These are phyloP conservation scores for Lepiota venenata DNA, from an alignment of 768 basidiomycete genomes.

Conservation along the genomic window DNA sequence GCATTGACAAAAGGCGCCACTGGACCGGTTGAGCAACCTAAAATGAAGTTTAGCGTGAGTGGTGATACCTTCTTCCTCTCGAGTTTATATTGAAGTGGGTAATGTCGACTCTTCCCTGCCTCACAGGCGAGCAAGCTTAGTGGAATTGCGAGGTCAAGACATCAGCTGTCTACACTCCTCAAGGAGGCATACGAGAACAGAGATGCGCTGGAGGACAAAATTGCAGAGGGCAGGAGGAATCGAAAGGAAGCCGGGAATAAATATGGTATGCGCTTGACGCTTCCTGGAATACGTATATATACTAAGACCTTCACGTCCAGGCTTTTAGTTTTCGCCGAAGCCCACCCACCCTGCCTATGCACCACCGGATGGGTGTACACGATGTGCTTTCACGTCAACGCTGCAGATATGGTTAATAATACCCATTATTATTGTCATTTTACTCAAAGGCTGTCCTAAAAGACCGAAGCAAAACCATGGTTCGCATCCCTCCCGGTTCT, in stretches of 20 bases:
- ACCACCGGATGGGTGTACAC: too few relatives aligned
- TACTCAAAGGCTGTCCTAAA: too few relatives aligned
- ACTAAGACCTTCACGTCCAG: conserved; percentile 14
- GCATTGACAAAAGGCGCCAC: conserved; percentile 63
- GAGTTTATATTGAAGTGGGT: neutral
- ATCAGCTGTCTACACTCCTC: conserved; percentile 78
- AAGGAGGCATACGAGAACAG: conserved; percentile 83
- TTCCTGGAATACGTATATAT: neutral
- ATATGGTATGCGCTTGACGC: conserved; percentile 57
- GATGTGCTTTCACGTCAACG: too few relatives aligned
- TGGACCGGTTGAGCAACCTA: conserved; percentile 61
- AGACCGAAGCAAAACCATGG: too few relatives aligned
- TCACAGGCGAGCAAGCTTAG: conserved; percentile 66
- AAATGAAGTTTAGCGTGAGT: conserved; percentile 79
- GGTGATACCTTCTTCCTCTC: neutral
- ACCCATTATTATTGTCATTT: too few relatives aligned
- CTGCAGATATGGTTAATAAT: too few relatives aligned
- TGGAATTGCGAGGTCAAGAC: conserved; percentile 65
- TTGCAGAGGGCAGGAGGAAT: conserved; percentile 79
- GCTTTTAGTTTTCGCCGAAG: conserved; percentile 32
- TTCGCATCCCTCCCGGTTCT: too few relatives aligned
- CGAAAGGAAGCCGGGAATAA: conserved; percentile 90
- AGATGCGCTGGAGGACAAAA: conserved; percentile 77
- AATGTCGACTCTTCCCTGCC: neutral
- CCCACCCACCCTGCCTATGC: neutral